A percentile compares a stretch with the other conserved stretches of the same genome.
These are phyloP conservation scores for Russula dissimulans DNA, from an alignment of 768 basidiomycete species.

Conservation along the genomic window DNA sequence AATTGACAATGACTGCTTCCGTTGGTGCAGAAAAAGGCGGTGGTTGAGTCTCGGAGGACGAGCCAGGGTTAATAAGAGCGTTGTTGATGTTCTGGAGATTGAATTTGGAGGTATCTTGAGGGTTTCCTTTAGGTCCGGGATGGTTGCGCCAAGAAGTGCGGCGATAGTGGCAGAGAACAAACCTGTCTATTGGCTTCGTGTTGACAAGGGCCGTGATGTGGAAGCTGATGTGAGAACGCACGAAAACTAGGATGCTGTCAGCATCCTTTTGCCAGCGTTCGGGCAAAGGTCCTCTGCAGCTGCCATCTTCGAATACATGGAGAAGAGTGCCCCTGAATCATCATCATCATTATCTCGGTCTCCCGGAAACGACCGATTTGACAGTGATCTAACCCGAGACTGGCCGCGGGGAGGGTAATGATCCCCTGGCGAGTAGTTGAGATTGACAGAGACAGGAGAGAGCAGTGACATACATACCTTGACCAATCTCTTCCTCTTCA, in stretches of 20 bases:
- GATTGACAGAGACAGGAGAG: too few species aligned
- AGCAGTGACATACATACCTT: too few species aligned
- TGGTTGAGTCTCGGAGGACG: neutral
- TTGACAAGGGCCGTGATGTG: neutral
- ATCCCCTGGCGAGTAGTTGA: too few species aligned
- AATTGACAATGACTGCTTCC: neutral
- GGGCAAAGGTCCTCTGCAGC: neutral
- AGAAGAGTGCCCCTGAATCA: neutral
- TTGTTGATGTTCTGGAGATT: constrained; percentile 3
- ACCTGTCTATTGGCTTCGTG: neutral
- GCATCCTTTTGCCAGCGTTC: constrained; percentile 6
- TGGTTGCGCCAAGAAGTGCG: neutral
- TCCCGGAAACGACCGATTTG: too few species aligned
- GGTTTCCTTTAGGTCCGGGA: neutral
- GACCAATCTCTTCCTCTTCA: too few species aligned
- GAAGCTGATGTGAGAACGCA: neutral
- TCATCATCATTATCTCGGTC: neutral
- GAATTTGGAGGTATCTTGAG: neutral
- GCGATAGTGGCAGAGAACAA: constrained; percentile 5
- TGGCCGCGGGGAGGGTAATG: too few species aligned
- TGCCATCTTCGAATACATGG: constrained; percentile 2
- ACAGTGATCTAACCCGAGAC: too few species aligned
- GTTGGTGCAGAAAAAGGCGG: neutral
- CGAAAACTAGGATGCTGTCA: constrained; percentile 5
- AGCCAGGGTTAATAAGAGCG: neutral